These are phyloP conservation scores for Yarrowia phangngaensis DNA, from an alignment of 805 yeast species.

Conservation along the genomic window DNA sequence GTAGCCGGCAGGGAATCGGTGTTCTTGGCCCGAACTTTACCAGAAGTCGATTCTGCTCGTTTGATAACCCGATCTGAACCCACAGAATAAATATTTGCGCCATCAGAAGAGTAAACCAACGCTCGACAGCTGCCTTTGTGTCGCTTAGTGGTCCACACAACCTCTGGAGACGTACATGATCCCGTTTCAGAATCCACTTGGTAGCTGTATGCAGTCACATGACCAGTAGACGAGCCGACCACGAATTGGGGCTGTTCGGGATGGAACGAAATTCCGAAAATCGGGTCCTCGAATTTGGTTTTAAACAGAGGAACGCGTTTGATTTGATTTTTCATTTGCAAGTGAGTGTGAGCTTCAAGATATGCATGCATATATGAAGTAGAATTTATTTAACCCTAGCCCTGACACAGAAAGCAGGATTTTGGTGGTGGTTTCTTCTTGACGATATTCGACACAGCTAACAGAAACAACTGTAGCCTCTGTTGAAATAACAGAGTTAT, in stretches of 20 bases:
- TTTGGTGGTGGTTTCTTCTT: too few relatives aligned
- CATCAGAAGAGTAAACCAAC: conserved; percentile 60
- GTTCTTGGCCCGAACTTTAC: conserved; percentile 65
- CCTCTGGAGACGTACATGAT: conserved; percentile 27
- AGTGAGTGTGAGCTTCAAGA: too few relatives aligned
- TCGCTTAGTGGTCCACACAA: conserved; percentile 77
- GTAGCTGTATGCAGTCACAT: conserved; percentile 59
- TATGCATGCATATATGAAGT: too few relatives aligned
- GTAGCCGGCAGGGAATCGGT: conserved; percentile 32
- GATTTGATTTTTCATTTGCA: conserved; percentile 3
- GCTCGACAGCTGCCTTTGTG: conserved; percentile 87
- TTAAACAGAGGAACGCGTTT: conserved; percentile 13
- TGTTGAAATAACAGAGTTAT: too few relatives aligned
- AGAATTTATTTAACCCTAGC: too few relatives aligned
- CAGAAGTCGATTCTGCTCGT: conserved; percentile 65
- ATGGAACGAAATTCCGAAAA: conserved; percentile 76
- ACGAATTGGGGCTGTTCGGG: conserved; percentile 63
- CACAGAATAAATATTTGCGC: conserved; percentile 55
- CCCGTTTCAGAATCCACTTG: conserved; percentile 46
- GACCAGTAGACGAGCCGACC: conserved; percentile 80
- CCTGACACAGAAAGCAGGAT: too few relatives aligned
- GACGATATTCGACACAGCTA: too few relatives aligned
- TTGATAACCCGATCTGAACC: conserved; percentile 82
- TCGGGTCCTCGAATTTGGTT: conserved; percentile 38
- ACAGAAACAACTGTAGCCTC: too few relatives aligned